A percentile compares a stretch with the other conserved stretches of the same genome.
Conservation (phyloP, 192 early-diverging fungal genomes). For the Coemansia sp. region DNA sequence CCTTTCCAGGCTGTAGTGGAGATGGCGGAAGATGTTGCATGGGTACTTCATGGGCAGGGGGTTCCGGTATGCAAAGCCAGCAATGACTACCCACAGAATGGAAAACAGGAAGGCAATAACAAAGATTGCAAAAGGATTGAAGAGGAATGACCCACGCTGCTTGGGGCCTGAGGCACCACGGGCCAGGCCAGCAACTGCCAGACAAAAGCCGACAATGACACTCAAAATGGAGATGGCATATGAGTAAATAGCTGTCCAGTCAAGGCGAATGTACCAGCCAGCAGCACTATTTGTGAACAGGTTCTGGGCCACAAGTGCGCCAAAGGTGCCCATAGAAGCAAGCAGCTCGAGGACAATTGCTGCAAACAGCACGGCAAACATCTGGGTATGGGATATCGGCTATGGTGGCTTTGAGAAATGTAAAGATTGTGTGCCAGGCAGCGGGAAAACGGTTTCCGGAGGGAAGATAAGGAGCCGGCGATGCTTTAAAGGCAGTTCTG, state of each 20-base stretch:
- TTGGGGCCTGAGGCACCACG: conserved; percentile 7
- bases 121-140: conserved; percentile 25
- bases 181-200: conserved; percentile 24
- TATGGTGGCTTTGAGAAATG: no score
- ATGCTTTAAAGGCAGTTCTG: no score
- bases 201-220: conserved; percentile 12
- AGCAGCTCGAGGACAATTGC: conserved; percentile 32
- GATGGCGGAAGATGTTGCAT: conserved; percentile 33
- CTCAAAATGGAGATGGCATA: conserved; percentile 32
- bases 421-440: no score
- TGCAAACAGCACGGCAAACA: conserved; percentile 29
- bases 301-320: conserved; percentile 33
- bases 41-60: conserved; percentile 41
- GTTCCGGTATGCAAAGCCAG: conserved; percentile 37
- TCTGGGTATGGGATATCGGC: no score
- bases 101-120: conserved; percentile 26
- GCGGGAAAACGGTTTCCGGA: no score
- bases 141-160: conserved; percentile 12
- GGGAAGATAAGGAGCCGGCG: no score
- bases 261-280: conserved; percentile 35
- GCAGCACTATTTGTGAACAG: conserved; percentile 42
- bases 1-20: conserved; percentile 24
- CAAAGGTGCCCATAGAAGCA: conserved; percentile 42
- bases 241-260: conserved; percentile 40
- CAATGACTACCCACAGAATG: conserved; percentile 36